These are phyloP conservation scores for Aspergillus luchuensis DNA, from an alignment of 2,329 filamentous ascomycete species.

Conservation along the genomic window DNA sequence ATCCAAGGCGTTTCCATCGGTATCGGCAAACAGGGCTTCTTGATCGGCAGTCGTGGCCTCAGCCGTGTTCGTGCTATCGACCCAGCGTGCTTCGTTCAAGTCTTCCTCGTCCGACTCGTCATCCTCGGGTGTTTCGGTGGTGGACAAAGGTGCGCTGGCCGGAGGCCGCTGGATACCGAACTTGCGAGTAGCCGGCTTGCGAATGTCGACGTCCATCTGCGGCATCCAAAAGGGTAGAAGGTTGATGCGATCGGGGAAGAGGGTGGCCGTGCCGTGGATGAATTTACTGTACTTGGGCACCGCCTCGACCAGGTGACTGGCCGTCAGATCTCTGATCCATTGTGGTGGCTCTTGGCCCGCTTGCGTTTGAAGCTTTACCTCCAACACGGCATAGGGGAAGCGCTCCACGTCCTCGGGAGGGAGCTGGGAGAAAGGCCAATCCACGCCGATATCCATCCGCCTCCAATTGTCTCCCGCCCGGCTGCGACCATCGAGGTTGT, in stretches of 20 bases:
- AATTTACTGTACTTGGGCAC: constrained; percentile 99
- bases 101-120: constrained; percentile 70
- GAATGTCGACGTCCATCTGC: constrained; percentile 97
- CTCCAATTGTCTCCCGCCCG: constrained; percentile 90
- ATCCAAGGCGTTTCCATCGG: constrained; percentile 60
- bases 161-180: constrained; percentile 87
- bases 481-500: constrained; percentile 80
- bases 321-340: constrained; percentile 92
- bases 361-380: constrained; percentile 97
- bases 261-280: constrained; percentile 86
- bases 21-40: constrained; percentile 51
- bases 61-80: not conserved
- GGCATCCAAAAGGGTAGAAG: constrained; percentile 96
- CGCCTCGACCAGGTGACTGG: constrained; percentile 95
- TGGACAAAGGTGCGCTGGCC: constrained; percentile 72
- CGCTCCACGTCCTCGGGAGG: constrained; percentile 81
- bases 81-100: constrained; percentile 14
- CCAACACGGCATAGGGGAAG: constrained; percentile 93
- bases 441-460: constrained; percentile 94
- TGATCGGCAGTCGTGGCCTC: constrained; percentile 51
- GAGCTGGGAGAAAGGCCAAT: constrained; percentile 89
- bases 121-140: constrained; percentile 74
- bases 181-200: constrained; percentile 82
- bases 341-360: constrained; percentile 91
- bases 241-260: constrained; percentile 86